These are phyloP conservation scores for Populus deltoides DNA, from an alignment of 345 rosid genomes.

Conservation along the genomic window DNA sequence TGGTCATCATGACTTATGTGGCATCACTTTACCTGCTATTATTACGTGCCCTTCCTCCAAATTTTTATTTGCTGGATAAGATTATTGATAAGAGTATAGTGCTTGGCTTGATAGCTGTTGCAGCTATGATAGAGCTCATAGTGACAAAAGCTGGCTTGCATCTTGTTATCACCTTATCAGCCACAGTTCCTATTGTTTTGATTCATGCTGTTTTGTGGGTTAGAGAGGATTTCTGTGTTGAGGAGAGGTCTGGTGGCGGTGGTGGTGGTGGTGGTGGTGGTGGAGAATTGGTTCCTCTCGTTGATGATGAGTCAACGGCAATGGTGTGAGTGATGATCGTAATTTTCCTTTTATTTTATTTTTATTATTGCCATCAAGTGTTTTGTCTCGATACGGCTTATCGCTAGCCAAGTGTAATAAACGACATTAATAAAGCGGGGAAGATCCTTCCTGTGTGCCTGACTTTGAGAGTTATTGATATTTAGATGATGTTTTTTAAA, in stretches of 20 bases:
- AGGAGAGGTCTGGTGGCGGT: not conserved
- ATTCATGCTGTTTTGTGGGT: slow-evolving; percentile 32
- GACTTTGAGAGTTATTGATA: no score
- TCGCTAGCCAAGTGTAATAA: no score
- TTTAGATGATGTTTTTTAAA: no score
- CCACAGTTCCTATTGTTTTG: slow-evolving; percentile 17
- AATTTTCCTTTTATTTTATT: no score
- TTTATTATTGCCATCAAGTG: no score
- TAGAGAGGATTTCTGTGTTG: slow-evolving; percentile 2
- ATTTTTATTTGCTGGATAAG: not conserved
- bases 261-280: not conserved
- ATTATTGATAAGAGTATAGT: slow-evolving; percentile 19
- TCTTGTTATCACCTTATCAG: slow-evolving; percentile 23
- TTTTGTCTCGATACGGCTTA: no score
- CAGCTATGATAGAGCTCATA: slow-evolving; percentile 16
- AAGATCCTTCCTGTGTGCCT: no score
- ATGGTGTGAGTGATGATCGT: not conserved
- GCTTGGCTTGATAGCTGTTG: slow-evolving; percentile 10
- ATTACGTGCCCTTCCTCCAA: slow-evolving; percentile 17
- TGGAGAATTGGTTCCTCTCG: slow-evolving; percentile 8
- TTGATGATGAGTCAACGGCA: not conserved
- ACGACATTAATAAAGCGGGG: no score
- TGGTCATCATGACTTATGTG: slow-evolving; percentile 19
- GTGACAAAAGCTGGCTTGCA: slow-evolving; percentile 20
- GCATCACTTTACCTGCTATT: slow-evolving; percentile 13